These are phyloP conservation scores for Aspergillus kassunensis DNA, from an alignment of 495 filamentous ascomycete genomes.

Conservation along the genomic window DNA sequence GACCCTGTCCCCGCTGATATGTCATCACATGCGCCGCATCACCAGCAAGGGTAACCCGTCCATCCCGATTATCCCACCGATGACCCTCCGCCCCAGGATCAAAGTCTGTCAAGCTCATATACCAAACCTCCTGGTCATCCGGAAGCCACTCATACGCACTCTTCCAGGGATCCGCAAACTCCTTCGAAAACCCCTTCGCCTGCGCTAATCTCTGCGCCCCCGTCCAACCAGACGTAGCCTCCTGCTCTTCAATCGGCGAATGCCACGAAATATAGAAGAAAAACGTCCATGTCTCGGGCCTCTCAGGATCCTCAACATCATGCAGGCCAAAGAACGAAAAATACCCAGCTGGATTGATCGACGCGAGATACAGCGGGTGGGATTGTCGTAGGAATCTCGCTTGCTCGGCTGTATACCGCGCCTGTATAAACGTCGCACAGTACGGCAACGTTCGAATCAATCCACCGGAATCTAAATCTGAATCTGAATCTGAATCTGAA, in stretches of 20 bases:
- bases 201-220: constrained; percentile 19
- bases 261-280: constrained; percentile 32
- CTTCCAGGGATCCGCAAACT: constrained; percentile 19
- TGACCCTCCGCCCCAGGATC: constrained; percentile 14
- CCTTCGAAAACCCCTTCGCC: constrained; percentile 17
- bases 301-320: constrained; percentile 32
- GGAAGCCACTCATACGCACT: constrained; percentile 19
- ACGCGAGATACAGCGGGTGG: constrained; percentile 24
- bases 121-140: constrained; percentile 24
- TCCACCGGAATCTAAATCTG: constrained; percentile 5
- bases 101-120: constrained; percentile 25
- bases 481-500: no score
- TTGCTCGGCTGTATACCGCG: constrained; percentile 26
- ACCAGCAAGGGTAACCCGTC: constrained; percentile 43
- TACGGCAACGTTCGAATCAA: constrained; percentile 22
- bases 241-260: constrained; percentile 28
- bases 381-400: constrained; percentile 29
- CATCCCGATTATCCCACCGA: constrained; percentile 33
- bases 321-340: constrained; percentile 28
- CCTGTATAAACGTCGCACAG: constrained; percentile 31
- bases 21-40: constrained; percentile 53
- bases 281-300: constrained; percentile 45
- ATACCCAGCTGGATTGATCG: constrained; percentile 17
- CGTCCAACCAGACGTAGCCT: constrained; percentile 15
- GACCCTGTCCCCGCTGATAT: constrained; percentile 45